Evolutionary conservation across 495 filamentous ascomycete species (phyloP), one percentile per base, ranked within the genome.

Genomic region (Sabuloglossum arenarium): DNA sequence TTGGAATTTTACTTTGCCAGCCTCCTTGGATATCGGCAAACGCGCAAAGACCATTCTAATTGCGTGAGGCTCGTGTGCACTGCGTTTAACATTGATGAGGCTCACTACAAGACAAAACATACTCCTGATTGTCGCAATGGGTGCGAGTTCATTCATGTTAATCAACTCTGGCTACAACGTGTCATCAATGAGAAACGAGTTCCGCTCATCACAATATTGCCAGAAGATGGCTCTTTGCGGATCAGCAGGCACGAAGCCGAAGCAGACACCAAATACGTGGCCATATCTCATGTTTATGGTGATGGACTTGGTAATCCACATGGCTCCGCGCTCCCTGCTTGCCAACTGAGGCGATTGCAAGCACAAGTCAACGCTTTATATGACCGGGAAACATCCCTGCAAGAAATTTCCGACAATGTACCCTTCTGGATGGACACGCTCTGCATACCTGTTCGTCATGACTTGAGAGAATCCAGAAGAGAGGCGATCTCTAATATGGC

Each of bases 341-440:
- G 57, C 31, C 31, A 55, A 34, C 27, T 59, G 11, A 9, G 32
- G 10, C 56, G n/a, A 21, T 16, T 39, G 8, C 34, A 39, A 39
- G 16, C 8, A 16, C 8, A 16, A 39, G 16, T 39, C 34, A 39
- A 39, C 16, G 34, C 8, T 8, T 39, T 39, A 16, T 39, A 39
- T 16, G 8, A 39, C 34, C 34, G 16, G 8, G 8, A 16, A 16
- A 34, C 1, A 3, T 32, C 51, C 27, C 42, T 61, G 16, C 16
- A 31, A 31, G 28, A 55, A 8, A 16, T 16, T 39, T 16, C 34
- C 34, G 34, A 39, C 16, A 16, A 8, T 16, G 34, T 39, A 3
- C 31, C 52, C 21, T 62, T 62, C 50, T 62, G 60, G 60, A 60
- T 62, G 54, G 60, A 62, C 37, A 60, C 58, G 1, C 49, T 62